Conservation (phyloP, 805 yeast genomes). For the Naumovozyma baii region DNA sequence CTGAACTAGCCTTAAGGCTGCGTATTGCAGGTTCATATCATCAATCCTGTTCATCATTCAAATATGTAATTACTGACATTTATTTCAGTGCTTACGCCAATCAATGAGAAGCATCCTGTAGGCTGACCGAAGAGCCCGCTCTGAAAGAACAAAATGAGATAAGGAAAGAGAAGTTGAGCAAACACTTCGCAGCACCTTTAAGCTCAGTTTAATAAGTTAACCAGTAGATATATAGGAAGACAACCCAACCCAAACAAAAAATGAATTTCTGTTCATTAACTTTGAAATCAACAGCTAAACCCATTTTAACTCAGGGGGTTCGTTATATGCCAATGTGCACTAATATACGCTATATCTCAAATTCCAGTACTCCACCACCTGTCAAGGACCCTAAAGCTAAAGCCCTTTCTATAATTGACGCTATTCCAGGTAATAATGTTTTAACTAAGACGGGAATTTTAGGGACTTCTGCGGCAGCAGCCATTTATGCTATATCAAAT, state of each 20-base stretch:
- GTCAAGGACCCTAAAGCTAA: constrained; percentile 77
- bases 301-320: constrained; percentile 15
- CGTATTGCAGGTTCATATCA: neutral
- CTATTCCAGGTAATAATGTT: constrained; percentile 84
- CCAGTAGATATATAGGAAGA: neutral
- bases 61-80: neutral
- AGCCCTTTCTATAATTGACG: constrained; percentile 82
- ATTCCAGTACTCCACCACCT: constrained; percentile 50
- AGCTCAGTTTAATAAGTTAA: neutral
- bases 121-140: neutral
- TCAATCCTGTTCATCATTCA: too few relatives aligned
- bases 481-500: constrained; percentile 87
- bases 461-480: constrained; percentile 92
- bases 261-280: constrained; percentile 27
- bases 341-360: constrained; percentile 54
- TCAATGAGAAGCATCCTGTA: neutral
- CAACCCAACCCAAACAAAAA: neutral
- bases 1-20: neutral
- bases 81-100: neutral
- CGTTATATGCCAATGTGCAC: constrained; percentile 31
- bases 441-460: constrained; percentile 89
- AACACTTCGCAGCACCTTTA: neutral
- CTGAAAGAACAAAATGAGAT: neutral
- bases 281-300: constrained; percentile 20
- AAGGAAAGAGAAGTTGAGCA: neutral